phyloP scores from a whole-genome alignment of 495 filamentous ascomycete genomes.

The Haplographium delicatum region DNA sequence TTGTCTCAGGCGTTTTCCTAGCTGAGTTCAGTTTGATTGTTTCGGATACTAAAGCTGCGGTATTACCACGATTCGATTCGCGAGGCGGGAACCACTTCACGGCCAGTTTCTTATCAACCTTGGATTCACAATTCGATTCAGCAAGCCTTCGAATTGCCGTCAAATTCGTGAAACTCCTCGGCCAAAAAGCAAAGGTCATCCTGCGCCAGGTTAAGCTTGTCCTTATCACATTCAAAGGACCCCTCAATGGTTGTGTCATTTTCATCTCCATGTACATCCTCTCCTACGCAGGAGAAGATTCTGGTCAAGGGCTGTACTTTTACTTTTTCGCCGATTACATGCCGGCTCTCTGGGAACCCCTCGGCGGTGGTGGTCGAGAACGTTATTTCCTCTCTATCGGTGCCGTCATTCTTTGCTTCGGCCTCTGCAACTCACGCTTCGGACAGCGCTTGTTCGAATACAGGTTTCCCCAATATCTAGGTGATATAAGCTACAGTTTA shows the following conservation, averaged over 20 bases:
- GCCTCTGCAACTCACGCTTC: slow-evolving; percentile 42
- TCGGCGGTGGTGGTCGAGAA: slow-evolving; percentile 29
- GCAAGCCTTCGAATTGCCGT: no score
- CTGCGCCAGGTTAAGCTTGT: no score
- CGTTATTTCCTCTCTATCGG: slow-evolving; percentile 50
- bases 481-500: slow-evolving; percentile 50
- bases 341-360: background rate
- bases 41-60: no score
- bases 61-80: no score
- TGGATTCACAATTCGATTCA: no score
- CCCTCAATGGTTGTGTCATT: background rate
- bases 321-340: slow-evolving; percentile 15
- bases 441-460: slow-evolving; percentile 49
- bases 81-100: no score
- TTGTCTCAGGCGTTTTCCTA: slow-evolving; percentile 51
- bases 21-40: slow-evolving; percentile 49
- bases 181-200: no score
- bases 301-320: slow-evolving; percentile 9
- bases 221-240: background rate
- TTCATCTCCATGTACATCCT: slow-evolving; percentile 28
- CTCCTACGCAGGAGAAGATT: slow-evolving; percentile 29
- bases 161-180: no score
- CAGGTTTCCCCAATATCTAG: slow-evolving; percentile 53
- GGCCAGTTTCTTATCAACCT: no score
- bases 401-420: slow-evolving; percentile 48